Conservation (phyloP, 177 flowering plant genomes). For the Vitis hybrid region DNA sequence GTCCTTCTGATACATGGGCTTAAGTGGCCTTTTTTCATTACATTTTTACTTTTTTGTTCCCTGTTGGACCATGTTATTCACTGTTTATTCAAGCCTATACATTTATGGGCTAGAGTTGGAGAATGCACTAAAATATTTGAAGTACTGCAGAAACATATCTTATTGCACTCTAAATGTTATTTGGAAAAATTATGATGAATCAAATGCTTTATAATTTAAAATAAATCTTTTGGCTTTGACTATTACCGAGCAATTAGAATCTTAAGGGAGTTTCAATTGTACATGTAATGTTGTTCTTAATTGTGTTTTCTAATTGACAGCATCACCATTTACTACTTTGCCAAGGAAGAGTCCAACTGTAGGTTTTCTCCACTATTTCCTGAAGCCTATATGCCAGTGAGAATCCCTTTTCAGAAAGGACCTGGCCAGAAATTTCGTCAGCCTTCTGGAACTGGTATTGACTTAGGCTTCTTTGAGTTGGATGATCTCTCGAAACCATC, state of each 20-base stretch:
- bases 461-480: slow-evolving; percentile 74
- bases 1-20: too few species aligned
- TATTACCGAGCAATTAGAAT: background rate
- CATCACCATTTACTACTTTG: slow-evolving; percentile 80
- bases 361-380: slow-evolving; percentile 62
- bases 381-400: slow-evolving; percentile 55
- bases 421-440: slow-evolving; percentile 73
- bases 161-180: too few species aligned
- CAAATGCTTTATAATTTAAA: too few species aligned
- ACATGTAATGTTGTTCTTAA: background rate
- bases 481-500: slow-evolving; percentile 74
- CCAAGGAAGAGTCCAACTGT: slow-evolving; percentile 73
- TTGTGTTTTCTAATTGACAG: slow-evolving; percentile 40
- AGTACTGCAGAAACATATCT: background rate
- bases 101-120: too few species aligned
- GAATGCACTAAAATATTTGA: too few species aligned
- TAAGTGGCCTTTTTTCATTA: background rate
- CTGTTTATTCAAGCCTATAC: background rate
- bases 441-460: slow-evolving; percentile 87
- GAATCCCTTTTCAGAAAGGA: slow-evolving; percentile 72
- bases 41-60: background rate
- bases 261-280: background rate
- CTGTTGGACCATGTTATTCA: background rate
- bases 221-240: too few species aligned
- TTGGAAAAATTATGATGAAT: too few species aligned